phyloP scores from a whole-genome alignment of 495 filamentous ascomycete species.

The Apiosordaria backusii region DNA sequence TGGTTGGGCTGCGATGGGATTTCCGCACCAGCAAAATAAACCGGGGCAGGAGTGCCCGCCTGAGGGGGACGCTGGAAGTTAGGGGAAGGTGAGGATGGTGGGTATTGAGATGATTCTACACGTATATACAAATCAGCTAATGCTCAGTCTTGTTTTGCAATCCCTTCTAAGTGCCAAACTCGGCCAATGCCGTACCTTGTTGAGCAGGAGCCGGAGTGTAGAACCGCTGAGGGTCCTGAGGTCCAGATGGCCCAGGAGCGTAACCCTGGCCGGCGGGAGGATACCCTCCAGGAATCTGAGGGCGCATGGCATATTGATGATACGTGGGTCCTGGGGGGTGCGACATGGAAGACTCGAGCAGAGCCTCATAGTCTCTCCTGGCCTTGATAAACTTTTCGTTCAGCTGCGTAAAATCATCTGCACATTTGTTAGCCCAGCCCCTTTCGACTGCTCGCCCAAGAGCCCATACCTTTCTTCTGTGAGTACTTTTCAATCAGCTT shows the following conservation, averaged over 20 bases:
- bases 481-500: slow-evolving; percentile 99
- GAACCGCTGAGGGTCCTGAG: slow-evolving; percentile 64
- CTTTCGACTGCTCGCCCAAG: neutral
- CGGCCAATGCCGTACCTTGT: slow-evolving; percentile 36
- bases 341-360: slow-evolving; percentile 95
- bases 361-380: slow-evolving; percentile 87
- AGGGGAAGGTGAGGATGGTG: slow-evolving; percentile 45
- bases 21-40: slow-evolving; percentile 47
- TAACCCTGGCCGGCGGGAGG: slow-evolving; percentile 29
- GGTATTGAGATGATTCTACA: slow-evolving; percentile 40
- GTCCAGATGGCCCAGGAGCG: slow-evolving; percentile 42
- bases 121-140: slow-evolving; percentile 28
- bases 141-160: slow-evolving; percentile 5
- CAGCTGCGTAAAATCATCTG: slow-evolving; percentile 95
- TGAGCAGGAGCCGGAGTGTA: slow-evolving; percentile 58
- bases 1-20: slow-evolving; percentile 35
- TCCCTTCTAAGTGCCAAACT: slow-evolving; percentile 28
- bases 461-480: slow-evolving; percentile 83
- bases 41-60: slow-evolving; percentile 36
- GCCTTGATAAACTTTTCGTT: slow-evolving; percentile 99
- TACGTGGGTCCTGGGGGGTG: slow-evolving; percentile 68
- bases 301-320: slow-evolving; percentile 63
- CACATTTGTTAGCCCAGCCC: slow-evolving; percentile 16
- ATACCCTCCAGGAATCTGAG: slow-evolving; percentile 62
- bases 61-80: slow-evolving; percentile 44